Evolutionary conservation across 768 basidiomycete species (phyloP), one percentile per base, ranked within the genome.

Genomic region (Calocybe cyanea): DNA sequence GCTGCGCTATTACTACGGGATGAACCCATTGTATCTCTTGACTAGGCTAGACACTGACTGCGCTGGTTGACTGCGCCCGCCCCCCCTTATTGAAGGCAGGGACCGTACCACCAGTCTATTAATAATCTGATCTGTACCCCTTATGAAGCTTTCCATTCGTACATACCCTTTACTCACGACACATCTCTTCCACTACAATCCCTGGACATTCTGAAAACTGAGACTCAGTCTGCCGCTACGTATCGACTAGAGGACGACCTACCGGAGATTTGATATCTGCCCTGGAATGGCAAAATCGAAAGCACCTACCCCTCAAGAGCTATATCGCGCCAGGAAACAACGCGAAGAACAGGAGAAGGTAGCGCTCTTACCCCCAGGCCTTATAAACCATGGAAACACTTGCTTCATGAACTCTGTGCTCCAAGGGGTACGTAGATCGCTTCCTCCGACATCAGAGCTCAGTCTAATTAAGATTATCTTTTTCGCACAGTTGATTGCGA

Each of bases 391-490:
- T 67, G 85, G 86, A 34, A 90, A 90, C 62, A 95, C 92, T 0
- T 97, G 93, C 66, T 97, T 93, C 66, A 90, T 94, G 85, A 97
- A 95, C 66, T 92, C 91, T 24, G 90, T 92, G 23, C 70, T 97
- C 21, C 93, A 97, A 62, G 88, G 86, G 31, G 87, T 85, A 66
- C 54, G 83, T 81, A 14, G 23, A 14, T 4, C 35, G 17, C 39
- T 58, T 53, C 10, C 55, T 38, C n/a, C 24, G 15, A n/a, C 19
- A 30, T 15, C 10, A n/a, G n/a, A 37, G 18, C n/a, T 36, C 32
- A 35, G 42, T 50, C 34, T 31, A 32, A 30, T 24, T 23, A 25
- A 33, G n/a, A n/a, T n/a, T 50, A 23, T 42, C 34, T 15, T 41
- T 47, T 14, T 54, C 25, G 25, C 25, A 28, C 25, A 89, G 85